These are phyloP conservation scores for Tillandsia leiboldiana DNA, from an alignment of 176 grass and related monocot genomes.

Conservation along the genomic window DNA sequence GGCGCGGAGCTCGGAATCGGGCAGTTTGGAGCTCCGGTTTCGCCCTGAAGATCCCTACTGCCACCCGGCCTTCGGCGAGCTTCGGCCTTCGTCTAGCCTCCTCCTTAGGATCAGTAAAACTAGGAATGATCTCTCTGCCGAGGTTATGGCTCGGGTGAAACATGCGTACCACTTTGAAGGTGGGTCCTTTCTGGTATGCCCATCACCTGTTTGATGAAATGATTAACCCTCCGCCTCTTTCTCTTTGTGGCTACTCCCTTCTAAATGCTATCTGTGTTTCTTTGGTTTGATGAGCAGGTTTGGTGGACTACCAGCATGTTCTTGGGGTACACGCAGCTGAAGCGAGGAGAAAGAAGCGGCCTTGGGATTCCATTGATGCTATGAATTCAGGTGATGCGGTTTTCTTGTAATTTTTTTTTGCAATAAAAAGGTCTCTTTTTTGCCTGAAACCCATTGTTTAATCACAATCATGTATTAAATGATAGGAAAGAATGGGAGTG, in stretches of 20 bases:
- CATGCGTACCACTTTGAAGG: slow-evolving; percentile 71
- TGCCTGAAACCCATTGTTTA: not conserved
- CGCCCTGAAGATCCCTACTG: slow-evolving; percentile 70
- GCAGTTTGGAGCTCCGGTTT: slow-evolving; percentile 61
- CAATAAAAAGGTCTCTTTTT: not conserved
- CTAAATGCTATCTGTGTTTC: slow-evolving; percentile 1
- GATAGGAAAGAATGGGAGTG: slow-evolving; percentile 27
- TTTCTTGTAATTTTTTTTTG: no score
- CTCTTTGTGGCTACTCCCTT: not conserved
- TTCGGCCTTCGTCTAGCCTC: slow-evolving; percentile 32
- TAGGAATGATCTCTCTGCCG: slow-evolving; percentile 25
- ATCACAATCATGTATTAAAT: slow-evolving; percentile 15
- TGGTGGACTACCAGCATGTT: slow-evolving; percentile 87
- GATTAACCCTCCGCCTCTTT: not conserved
- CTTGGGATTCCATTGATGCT: slow-evolving; percentile 12
- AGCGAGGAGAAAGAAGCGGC: slow-evolving; percentile 47
- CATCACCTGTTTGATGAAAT: slow-evolving; percentile 17
- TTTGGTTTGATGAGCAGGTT: slow-evolving; percentile 32
- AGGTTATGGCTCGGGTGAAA: slow-evolving; percentile 56
- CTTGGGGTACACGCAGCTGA: slow-evolving; percentile 61
- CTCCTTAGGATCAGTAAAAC: slow-evolving; percentile 48
- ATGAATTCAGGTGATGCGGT: slow-evolving; percentile 21
- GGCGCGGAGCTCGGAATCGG: slow-evolving; percentile 32
- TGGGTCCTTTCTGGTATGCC: not conserved
- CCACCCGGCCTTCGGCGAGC: slow-evolving; percentile 56